Conservation (phyloP, 169 alveolate species). For the Amoebophrya sp. region DNA sequence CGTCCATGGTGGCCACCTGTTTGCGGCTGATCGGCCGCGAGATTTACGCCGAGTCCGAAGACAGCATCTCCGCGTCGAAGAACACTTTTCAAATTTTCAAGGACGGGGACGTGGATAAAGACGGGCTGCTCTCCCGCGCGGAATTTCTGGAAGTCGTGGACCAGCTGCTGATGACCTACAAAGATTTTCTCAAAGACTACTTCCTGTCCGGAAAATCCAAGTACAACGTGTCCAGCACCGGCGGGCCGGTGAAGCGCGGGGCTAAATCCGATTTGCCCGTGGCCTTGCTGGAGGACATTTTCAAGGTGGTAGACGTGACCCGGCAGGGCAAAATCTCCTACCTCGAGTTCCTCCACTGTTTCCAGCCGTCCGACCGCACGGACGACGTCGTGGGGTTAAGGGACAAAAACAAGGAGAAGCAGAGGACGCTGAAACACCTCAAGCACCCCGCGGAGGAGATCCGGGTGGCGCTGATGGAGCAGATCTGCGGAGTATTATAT, state of each 20-base stretch:
- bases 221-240: not conserved
- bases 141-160: not conserved
- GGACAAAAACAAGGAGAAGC: not conserved
- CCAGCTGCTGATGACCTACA: not conserved
- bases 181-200: not conserved
- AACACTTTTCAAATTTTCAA: not conserved
- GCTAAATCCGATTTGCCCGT: not conserved
- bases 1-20: not conserved
- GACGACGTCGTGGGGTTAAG: not conserved
- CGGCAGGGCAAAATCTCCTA: not conserved
- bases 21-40: conserved; percentile 25
- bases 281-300: not conserved
- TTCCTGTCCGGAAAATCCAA: not conserved
- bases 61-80: not conserved
- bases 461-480: conserved; percentile 23
- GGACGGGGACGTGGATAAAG: not conserved
- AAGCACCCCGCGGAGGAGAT: conserved; percentile 17
- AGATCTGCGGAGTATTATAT: not conserved
- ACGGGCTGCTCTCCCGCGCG: not conserved
- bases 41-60: not conserved
- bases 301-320: conserved; percentile 4
- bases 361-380: not conserved
- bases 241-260: no score
- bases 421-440: not conserved
- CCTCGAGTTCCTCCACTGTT: conserved; percentile 8